phyloP scores from a whole-genome alignment of 768 basidiomycete genomes.

The Xerocomus potaroensis region DNA sequence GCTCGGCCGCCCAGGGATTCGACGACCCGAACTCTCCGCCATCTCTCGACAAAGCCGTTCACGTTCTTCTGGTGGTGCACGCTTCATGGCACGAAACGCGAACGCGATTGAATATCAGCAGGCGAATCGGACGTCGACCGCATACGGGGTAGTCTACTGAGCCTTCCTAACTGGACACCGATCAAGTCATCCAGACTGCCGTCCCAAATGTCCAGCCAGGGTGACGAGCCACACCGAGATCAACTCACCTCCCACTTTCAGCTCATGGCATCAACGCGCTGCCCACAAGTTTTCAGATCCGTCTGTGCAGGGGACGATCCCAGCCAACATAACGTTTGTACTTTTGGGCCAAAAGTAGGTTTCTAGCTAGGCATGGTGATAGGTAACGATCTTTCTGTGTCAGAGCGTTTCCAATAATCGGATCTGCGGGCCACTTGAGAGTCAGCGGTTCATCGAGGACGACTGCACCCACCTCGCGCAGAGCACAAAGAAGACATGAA shows the following conservation, averaged over 20 bases:
- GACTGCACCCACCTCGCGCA: slow-evolving; percentile 59
- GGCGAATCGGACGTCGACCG: slow-evolving; percentile 32
- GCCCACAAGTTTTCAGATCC: not conserved
- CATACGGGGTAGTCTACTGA: slow-evolving; percentile 40
- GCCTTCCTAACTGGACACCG: slow-evolving; percentile 67
- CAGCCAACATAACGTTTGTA: slow-evolving; percentile 69
- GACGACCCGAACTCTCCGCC: slow-evolving; percentile 28
- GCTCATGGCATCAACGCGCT: slow-evolving; percentile 94
- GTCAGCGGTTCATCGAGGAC: not conserved
- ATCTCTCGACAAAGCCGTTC: slow-evolving; percentile 56
- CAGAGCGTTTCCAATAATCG: slow-evolving; percentile 80
- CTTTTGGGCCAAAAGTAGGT: slow-evolving; percentile 79
- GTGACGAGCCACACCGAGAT: not conserved
- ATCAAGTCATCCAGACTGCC: slow-evolving; percentile 79
- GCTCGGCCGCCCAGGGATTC: slow-evolving; percentile 26
- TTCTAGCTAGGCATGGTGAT: slow-evolving; percentile 96
- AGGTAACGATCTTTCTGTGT: slow-evolving; percentile 92
- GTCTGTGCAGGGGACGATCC: not conserved
- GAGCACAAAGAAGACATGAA: slow-evolving; percentile 74
- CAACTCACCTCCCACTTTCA: slow-evolving; percentile 65
- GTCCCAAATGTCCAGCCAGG: not conserved
- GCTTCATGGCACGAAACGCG: slow-evolving; percentile 71
- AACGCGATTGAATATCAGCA: slow-evolving; percentile 48
- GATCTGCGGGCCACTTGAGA: slow-evolving; percentile 42
- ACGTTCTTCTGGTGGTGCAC: slow-evolving; percentile 58